These are phyloP conservation scores for Rhinocladiella similis DNA, from an alignment of 2,329 filamentous ascomycete genomes.

Conservation along the genomic window DNA sequence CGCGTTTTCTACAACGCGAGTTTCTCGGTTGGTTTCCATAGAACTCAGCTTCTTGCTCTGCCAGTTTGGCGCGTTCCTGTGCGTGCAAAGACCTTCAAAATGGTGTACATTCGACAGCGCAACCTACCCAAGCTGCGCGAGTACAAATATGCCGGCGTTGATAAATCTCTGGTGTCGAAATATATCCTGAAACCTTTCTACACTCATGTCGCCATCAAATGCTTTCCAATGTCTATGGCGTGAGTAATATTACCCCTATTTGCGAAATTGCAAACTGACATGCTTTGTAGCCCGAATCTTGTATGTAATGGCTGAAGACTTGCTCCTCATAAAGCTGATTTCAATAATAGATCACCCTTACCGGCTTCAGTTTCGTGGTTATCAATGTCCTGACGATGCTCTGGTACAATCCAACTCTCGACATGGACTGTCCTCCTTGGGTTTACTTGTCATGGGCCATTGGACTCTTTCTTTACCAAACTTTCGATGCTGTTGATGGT, in stretches of 20 bases:
- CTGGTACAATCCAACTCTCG: slow-evolving; percentile 93
- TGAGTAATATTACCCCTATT: slow-evolving; percentile 42
- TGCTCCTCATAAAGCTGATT: not conserved
- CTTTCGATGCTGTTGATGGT: slow-evolving; percentile 95
- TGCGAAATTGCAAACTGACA: slow-evolving; percentile 17
- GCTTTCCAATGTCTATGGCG: slow-evolving; percentile 95
- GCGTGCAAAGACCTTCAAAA: slow-evolving; percentile 38
- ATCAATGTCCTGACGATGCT: slow-evolving; percentile 86
- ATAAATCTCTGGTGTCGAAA: slow-evolving; percentile 84
- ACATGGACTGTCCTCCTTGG: slow-evolving; percentile 91
- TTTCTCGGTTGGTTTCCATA: not conserved
- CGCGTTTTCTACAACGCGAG: not conserved
- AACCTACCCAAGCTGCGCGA: slow-evolving; percentile 83
- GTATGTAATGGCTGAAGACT: slow-evolving; percentile 22
- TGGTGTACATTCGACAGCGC: slow-evolving; percentile 95
- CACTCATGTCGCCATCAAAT: slow-evolving; percentile 87
- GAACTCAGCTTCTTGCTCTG: not conserved
- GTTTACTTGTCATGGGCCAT: slow-evolving; percentile 91
- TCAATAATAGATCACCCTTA: slow-evolving; percentile 70
- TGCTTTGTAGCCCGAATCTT: slow-evolving; percentile 55
- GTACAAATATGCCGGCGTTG: slow-evolving; percentile 94
- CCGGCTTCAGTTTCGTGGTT: slow-evolving; percentile 86
- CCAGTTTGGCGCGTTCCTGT: slow-evolving; percentile 2
- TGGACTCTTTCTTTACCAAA: slow-evolving; percentile 94
- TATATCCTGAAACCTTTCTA: slow-evolving; percentile 99